These are phyloP conservation scores for Choiromyces venosus DNA, from an alignment of 495 filamentous ascomycete species.

Conservation along the genomic window DNA sequence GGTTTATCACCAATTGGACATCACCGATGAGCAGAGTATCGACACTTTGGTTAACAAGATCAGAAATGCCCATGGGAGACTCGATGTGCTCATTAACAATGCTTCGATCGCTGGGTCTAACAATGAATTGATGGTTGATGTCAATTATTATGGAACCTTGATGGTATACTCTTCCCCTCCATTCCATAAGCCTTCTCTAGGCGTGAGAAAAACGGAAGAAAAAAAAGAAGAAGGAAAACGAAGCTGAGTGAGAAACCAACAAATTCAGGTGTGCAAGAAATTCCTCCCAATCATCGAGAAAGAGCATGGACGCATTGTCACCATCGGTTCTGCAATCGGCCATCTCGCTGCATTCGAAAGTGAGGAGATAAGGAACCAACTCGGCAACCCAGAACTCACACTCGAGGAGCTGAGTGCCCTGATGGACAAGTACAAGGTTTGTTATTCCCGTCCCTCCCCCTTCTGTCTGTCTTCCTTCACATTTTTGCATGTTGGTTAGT, in stretches of 20 bases:
- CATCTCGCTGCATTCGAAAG: slow-evolving; percentile 4
- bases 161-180: slow-evolving; percentile 6
- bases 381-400: not conserved
- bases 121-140: slow-evolving; percentile 11
- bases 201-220: not conserved
- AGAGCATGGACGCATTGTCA: slow-evolving; percentile 10
- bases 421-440: slow-evolving; percentile 17
- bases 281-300: slow-evolving; percentile 12
- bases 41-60: slow-evolving; percentile 36
- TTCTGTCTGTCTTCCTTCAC: not conserved
- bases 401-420: slow-evolving; percentile 9
- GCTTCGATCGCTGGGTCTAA: slow-evolving; percentile 2
- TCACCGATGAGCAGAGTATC: slow-evolving; percentile 1
- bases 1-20: slow-evolving; percentile 15
- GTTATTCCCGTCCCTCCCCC: not conserved
- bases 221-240: not conserved
- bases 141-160: slow-evolving; percentile 23
- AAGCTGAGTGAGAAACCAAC: not conserved
- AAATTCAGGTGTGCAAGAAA: slow-evolving; percentile 13
- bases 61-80: slow-evolving; percentile 25
- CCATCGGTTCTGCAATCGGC: slow-evolving; percentile 4
- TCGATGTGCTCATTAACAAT: slow-evolving; percentile 26
- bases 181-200: not conserved
- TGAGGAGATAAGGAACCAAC: slow-evolving; percentile 12
- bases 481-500: not conserved